These are phyloP conservation scores for Thalassia testudinum DNA, from an alignment of 116 monocot species.

Conservation along the genomic window DNA sequence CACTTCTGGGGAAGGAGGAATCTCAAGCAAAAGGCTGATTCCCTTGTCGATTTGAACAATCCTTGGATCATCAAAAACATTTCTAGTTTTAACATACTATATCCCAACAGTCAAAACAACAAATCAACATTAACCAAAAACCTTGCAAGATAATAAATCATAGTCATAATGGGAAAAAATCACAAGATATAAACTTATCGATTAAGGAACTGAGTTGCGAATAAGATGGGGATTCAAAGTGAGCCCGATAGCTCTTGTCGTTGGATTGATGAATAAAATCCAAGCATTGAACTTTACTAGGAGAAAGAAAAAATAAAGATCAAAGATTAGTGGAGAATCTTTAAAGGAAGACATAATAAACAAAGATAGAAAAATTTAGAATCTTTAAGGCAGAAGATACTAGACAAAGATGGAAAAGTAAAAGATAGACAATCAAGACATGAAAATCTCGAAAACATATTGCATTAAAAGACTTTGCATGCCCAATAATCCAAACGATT, in stretches of 20 bases:
- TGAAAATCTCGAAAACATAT: too few species aligned
- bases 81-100: slow-evolving; percentile 68
- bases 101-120: not conserved
- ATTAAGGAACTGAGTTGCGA: slow-evolving; percentile 37
- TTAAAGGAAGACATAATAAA: too few species aligned
- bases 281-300: slow-evolving; percentile 64
- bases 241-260: slow-evolving; percentile 79
- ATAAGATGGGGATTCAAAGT: slow-evolving; percentile 58
- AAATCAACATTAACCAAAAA: not conserved
- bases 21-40: slow-evolving; percentile 63
- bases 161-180: not conserved
- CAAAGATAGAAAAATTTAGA: too few species aligned
- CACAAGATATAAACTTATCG: slow-evolving; percentile 33
- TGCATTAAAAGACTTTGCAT: too few species aligned
- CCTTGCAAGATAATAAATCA: not conserved
- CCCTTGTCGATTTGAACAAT: slow-evolving; percentile 66
- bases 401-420: too few species aligned
- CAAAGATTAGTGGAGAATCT: too few species aligned
- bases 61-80: slow-evolving; percentile 70
- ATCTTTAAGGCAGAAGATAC: too few species aligned
- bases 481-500: too few species aligned
- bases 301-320: slow-evolving; percentile 25
- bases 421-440: too few species aligned
- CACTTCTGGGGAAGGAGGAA: slow-evolving; percentile 51
- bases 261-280: slow-evolving; percentile 82